phyloP scores from a whole-genome alignment of 2,329 filamentous ascomycete species.

The Didymella pinodella region DNA sequence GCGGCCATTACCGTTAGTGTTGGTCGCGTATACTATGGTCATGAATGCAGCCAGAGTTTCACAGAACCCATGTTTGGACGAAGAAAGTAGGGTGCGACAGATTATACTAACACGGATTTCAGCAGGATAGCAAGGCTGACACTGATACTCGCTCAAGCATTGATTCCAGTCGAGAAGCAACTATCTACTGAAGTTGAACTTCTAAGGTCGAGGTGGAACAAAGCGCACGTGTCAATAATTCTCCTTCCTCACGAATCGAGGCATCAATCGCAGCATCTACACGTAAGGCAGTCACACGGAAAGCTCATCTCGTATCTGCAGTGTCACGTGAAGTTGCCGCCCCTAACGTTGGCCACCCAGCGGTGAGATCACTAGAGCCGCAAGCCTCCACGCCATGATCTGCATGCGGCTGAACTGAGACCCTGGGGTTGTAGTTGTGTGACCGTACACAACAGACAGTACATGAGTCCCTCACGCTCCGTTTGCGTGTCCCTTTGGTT shows the following conservation, averaged over 20 bases:
- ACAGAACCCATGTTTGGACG: too few relatives aligned
- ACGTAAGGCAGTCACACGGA: background rate
- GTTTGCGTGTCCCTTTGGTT: background rate
- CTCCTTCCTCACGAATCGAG: background rate
- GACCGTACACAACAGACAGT: slow-evolving; percentile 9
- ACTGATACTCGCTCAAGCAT: too few relatives aligned
- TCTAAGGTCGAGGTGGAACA: too few relatives aligned
- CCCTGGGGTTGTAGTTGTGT: slow-evolving; percentile 5
- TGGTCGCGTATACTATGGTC: too few relatives aligned
- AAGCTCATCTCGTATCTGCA: background rate
- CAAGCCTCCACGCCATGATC: slow-evolving; percentile 6
- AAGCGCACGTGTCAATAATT: background rate
- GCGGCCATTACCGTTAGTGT: too few relatives aligned
- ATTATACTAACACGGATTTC: too few relatives aligned
- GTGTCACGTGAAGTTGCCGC: background rate
- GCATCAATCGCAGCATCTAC: background rate
- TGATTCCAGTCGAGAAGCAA: too few relatives aligned
- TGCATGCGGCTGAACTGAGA: slow-evolving; percentile 8
- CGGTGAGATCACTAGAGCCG: background rate
- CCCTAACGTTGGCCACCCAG: background rate
- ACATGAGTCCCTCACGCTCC: background rate
- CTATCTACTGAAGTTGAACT: too few relatives aligned
- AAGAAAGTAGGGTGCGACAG: too few relatives aligned
- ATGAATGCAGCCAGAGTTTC: too few relatives aligned
- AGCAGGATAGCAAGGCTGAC: too few relatives aligned